phyloP scores from a whole-genome alignment of 371 early-diverging fungal species.

The Rhizopus stolonifer region DNA sequence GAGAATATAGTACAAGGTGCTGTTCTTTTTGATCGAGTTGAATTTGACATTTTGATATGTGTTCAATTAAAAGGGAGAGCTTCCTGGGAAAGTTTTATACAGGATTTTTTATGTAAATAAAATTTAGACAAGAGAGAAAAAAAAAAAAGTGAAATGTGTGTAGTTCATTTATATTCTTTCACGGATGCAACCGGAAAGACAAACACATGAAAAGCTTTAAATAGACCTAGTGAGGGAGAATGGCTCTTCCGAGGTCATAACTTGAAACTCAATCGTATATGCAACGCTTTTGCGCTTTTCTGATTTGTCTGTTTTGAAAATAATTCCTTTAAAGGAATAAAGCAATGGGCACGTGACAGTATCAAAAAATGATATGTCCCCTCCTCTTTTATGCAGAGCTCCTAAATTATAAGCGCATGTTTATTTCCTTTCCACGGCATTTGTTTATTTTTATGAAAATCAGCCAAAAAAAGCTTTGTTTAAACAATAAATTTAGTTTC shows the following conservation, averaged over 20 bases:
- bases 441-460: too few species aligned
- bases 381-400: too few species aligned
- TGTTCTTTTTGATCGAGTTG: slow-evolving; percentile 15
- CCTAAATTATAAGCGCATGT: too few species aligned
- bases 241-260: background rate
- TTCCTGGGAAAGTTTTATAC: too few species aligned
- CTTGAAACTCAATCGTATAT: too few species aligned
- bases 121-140: background rate
- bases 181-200: slow-evolving; percentile 1
- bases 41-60: background rate
- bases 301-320: slow-evolving; percentile 1
- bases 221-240: background rate
- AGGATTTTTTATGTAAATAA: too few species aligned
- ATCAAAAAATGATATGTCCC: too few species aligned
- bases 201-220: background rate
- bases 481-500: too few species aligned
- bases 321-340: background rate
- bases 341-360: background rate
- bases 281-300: background rate
- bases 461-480: too few species aligned
- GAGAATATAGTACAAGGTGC: slow-evolving; percentile 26
- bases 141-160: background rate
- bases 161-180: background rate
- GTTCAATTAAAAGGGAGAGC: background rate
- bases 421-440: too few species aligned